phyloP scores from a whole-genome alignment of 2,329 filamentous ascomycete species.

The Clarireedia monteithiana region DNA sequence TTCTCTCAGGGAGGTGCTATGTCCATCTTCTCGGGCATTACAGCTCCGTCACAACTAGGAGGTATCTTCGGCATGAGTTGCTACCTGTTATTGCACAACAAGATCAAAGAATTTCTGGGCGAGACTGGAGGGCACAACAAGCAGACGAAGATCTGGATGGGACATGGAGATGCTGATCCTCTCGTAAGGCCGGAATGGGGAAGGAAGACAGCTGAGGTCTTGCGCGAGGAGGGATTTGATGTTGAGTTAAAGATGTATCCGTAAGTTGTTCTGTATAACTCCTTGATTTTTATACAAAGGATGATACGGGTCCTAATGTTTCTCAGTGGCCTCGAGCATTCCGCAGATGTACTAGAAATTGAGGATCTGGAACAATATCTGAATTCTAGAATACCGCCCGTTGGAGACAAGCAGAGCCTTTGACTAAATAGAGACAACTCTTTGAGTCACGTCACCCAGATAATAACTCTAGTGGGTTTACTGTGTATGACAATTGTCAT shows the following conservation, averaged over 20 bases:
- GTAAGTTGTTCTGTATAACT: conserved; percentile 38
- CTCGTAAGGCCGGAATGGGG: conserved; percentile 67
- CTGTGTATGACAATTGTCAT: background rate
- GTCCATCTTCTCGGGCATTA: conserved; percentile 73
- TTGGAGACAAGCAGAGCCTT: conserved; percentile 28
- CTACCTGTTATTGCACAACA: conserved; percentile 67
- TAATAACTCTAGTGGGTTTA: conserved; percentile 2
- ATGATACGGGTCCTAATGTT: background rate
- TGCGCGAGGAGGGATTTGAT: conserved; percentile 64
- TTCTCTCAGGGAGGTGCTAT: conserved; percentile 87
- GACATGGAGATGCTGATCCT: conserved; percentile 71
- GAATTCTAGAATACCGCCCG: conserved; percentile 36
- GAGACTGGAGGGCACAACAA: conserved; percentile 52
- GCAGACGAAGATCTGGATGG: conserved; percentile 80
- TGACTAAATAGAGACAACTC: conserved; percentile 14
- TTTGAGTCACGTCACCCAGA: background rate
- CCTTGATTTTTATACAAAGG: background rate
- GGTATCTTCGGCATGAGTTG: conserved; percentile 81
- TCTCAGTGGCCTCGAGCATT: conserved; percentile 61
- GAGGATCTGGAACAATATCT: conserved; percentile 66
- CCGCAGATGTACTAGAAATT: conserved; percentile 69
- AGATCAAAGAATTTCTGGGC: conserved; percentile 49
- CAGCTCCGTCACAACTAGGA: conserved; percentile 64
- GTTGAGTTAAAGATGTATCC: conserved; percentile 70
- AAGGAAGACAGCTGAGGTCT: conserved; percentile 52